Percentiles rank a stretch among this genome's conserved stretches.
Conservation (phyloP, 2,329 filamentous ascomycete species). For the Dryadomyces sulphureus region DNA sequence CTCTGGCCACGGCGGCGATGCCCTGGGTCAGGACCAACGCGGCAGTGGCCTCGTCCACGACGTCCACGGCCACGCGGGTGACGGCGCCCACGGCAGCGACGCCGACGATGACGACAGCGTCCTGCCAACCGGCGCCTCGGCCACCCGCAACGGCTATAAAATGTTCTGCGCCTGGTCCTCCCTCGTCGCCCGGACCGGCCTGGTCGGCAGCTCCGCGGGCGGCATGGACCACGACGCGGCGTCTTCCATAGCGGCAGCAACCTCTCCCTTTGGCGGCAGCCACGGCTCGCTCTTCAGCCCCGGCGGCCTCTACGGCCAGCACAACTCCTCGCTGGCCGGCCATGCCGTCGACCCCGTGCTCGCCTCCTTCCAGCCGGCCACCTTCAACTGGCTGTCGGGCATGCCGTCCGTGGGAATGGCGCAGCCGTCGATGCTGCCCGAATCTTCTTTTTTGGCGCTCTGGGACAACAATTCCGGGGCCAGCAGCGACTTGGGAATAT, state of each 20-base stretch:
- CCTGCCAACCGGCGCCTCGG: background rate
- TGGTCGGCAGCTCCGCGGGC: too few species aligned
- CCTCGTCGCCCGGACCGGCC: background rate
- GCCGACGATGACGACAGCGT: background rate
- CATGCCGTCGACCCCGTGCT: background rate
- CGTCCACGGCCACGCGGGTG: background rate
- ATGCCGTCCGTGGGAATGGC: background rate
- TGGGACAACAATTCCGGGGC: background rate
- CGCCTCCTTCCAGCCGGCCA: constrained; percentile 1
- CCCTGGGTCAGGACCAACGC: background rate
- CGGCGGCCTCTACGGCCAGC: background rate
- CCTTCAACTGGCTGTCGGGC: constrained; percentile 1
- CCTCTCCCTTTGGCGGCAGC: background rate
- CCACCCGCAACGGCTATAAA: constrained; percentile 1
- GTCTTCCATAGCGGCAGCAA: background rate
- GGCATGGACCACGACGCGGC: background rate
- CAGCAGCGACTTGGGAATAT: constrained; percentile 1
- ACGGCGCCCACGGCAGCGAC: background rate
- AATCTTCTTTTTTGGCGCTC: background rate
- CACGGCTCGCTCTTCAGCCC: background rate
- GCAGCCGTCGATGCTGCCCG: background rate
- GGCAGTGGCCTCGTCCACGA: background rate
- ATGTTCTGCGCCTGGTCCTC: constrained; percentile 2
- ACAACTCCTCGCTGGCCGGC: background rate
- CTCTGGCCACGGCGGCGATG: background rate